Percentiles rank a stretch among this genome's conserved stretches.
phyloP scores from a whole-genome alignment of 1,139 yeast species.

The Sugiyamaella pinicola region DNA sequence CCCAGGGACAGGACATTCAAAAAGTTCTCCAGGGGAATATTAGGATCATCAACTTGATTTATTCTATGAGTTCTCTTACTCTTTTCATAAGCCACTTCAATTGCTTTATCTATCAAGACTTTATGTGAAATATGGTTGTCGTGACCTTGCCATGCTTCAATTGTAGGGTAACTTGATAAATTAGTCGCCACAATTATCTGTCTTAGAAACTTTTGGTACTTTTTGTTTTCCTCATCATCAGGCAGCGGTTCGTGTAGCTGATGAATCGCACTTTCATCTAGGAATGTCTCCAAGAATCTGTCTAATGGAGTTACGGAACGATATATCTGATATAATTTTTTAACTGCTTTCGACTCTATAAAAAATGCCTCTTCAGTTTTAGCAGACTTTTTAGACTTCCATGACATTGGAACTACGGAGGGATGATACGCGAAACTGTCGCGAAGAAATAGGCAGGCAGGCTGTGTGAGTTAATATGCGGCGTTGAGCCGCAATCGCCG shows the following conservation, averaged over 20 bases:
- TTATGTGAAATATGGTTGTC: not conserved
- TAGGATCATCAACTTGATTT: not conserved
- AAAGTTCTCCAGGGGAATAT: not conserved
- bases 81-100: not conserved
- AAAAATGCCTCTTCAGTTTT: not conserved
- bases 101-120: not conserved
- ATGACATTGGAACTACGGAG: no score
- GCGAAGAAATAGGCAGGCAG: no score
- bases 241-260: not conserved
- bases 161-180: not conserved
- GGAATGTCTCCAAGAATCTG: constrained; percentile 2
- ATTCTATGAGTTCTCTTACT: not conserved
- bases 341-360: not conserved
- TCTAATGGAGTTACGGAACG: constrained; percentile 7
- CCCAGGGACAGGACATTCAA: not conserved
- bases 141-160: not conserved
- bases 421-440: not conserved
- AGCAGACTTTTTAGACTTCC: not conserved
- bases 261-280: not conserved
- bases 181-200: constrained; percentile 1
- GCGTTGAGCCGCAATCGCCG: not conserved
- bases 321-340: not conserved
- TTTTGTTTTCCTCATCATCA: not conserved
- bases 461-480: no score
- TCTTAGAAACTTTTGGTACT: constrained; percentile 3